Base-by-base conservation (phyloP, 164 flowering plant genomes). In the Piper betle region DNA sequence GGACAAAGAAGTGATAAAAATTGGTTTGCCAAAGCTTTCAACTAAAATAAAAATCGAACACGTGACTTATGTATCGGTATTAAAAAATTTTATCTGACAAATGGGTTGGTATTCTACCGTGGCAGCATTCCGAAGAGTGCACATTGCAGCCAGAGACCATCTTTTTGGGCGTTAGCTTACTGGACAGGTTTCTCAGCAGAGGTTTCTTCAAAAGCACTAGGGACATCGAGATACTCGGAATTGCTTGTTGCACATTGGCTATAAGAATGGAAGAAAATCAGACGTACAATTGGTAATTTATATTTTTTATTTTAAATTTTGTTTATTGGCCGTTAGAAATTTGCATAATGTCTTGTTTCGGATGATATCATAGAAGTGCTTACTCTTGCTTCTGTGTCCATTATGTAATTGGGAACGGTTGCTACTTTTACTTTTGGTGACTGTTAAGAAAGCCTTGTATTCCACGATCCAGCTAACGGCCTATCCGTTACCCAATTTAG, bases 221-320 rank as follows among this genome's bases (percentile, higher is more conserved):
- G 70, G 70, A 66, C 69, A 80, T 90, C 48, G 89, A 88, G 67
- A 59, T 93, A 52, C 83, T 81, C 41, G 97, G 96, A 60, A 81
- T 93, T 52, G 86, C 97, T 4, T 88, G 95, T 73, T 88, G 88
- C 73, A 75, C 86, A 0, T 69, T 93, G 66, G 99, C 99, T 65
- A 86, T 79, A 58, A 81, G 97, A 72, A 75, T 93, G 25, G 99
- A 88, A 77, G 99, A 93, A 75, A 93, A 90, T 66, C 99, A 93
- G 77, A 87, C 88, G 12, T 74, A 64, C 58, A 93, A 85, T 78
- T 67, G 91, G 99, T 90, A 77, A 64, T 33, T 41, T 15, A 43
- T 50, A 55, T 10, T 25, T n/a, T 25, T 25, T 25, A 25, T 25
- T 25, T 25, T 25, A 25, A 25, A 25, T 25, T 46, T 46, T 6